Conservation (phyloP, 352 stramenopile genomes). For the Phytophthora tentaculata region DNA sequence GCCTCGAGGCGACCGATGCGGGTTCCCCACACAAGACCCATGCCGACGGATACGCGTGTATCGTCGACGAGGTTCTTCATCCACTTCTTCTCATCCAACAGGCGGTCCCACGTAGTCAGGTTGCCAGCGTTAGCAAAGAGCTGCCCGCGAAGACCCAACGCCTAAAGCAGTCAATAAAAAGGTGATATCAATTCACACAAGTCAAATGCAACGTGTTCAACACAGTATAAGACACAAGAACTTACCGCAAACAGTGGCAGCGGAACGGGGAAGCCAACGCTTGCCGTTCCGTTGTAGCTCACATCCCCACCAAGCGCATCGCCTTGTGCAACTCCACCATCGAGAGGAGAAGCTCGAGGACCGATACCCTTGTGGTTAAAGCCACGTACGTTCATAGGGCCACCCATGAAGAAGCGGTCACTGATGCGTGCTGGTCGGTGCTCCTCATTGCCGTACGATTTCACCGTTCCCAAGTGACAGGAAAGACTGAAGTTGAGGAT, state of each 20-base stretch:
- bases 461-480: constrained; percentile 77
- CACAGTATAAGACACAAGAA: constrained; percentile 4
- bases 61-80: constrained; percentile 90
- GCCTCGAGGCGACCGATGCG: constrained; percentile 89
- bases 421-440: constrained; percentile 87
- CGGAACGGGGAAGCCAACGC: constrained; percentile 87
- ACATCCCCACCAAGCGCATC: constrained; percentile 91
- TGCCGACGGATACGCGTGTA: constrained; percentile 84
- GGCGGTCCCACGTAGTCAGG: constrained; percentile 84
- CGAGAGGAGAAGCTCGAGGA: constrained; percentile 83
- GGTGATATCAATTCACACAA: neutral
- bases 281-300: constrained; percentile 86
- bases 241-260: constrained; percentile 82
- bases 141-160: constrained; percentile 86
- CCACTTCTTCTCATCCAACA: constrained; percentile 90
- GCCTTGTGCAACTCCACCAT: constrained; percentile 82
- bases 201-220: constrained; percentile 10
- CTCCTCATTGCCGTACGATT: constrained; percentile 80
- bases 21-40: constrained; percentile 89
- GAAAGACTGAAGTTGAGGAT: constrained; percentile 86
- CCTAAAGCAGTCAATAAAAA: too few species aligned
- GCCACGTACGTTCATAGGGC: constrained; percentile 87
- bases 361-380: constrained; percentile 93
- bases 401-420: constrained; percentile 92
- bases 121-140: constrained; percentile 92